A percentile compares a stretch with the other conserved stretches of the same genome.
Conservation (phyloP, 106 monocot species). For the Dioscorea zingiberensis region DNA sequence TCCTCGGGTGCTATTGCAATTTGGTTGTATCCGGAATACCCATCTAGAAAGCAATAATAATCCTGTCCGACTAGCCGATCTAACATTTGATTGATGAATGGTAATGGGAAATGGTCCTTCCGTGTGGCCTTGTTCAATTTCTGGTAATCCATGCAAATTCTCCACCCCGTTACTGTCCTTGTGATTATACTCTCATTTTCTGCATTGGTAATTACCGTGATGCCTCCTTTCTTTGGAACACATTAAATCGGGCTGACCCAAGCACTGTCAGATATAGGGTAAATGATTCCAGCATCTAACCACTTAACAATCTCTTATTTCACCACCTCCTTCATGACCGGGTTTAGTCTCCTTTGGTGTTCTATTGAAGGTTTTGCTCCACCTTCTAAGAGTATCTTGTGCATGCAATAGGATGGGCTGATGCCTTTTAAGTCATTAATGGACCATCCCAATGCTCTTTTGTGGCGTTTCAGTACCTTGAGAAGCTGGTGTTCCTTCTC, state of each 20-base stretch:
- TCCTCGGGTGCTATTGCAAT: background rate
- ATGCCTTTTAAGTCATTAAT: background rate
- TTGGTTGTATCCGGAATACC: background rate
- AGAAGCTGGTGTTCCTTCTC: too few species aligned
- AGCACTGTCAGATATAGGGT: constrained; percentile 1
- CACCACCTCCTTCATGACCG: background rate
- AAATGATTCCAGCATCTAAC: constrained; percentile 4
- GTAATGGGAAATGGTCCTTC: background rate
- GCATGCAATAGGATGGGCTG: constrained; percentile 4
- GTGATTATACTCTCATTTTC: background rate
- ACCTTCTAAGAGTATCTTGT: background rate
- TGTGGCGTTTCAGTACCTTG: background rate
- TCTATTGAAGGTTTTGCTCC: background rate
- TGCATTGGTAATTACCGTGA: background rate
- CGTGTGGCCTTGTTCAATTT: background rate
- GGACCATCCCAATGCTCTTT: background rate
- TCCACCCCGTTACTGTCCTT: too few species aligned
- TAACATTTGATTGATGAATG: constrained; percentile 2
- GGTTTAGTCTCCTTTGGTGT: constrained; percentile 1
- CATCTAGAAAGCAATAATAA: background rate
- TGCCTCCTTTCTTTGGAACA: background rate
- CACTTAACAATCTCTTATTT: background rate
- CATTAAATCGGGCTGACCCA: constrained; percentile 6
- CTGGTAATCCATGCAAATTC: background rate
- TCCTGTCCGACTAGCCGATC: background rate